phyloP scores from a whole-genome alignment of 2,329 filamentous ascomycete genomes.

The Neonectria punicea region DNA sequence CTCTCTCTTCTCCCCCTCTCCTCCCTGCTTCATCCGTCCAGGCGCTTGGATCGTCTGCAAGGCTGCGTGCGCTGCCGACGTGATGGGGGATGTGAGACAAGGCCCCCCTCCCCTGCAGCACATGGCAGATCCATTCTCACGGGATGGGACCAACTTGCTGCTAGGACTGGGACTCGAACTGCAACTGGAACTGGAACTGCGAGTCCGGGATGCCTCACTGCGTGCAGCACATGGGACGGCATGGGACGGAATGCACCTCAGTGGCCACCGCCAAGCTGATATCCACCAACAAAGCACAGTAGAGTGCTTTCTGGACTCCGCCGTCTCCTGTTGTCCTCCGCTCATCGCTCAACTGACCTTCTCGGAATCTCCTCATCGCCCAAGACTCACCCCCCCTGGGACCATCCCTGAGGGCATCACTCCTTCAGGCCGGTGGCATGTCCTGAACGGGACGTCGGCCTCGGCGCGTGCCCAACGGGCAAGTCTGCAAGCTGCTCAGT shows the following conservation, averaged over 20 bases:
- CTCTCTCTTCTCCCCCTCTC: not conserved
- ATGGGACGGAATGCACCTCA: constrained; percentile 18
- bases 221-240: constrained; percentile 7
- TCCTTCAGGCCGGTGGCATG: constrained; percentile 23
- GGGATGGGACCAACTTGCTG: constrained; percentile 12
- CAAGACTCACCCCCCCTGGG: constrained; percentile 5
- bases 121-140: constrained; percentile 43
- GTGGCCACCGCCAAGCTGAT: constrained; percentile 17
- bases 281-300: not conserved
- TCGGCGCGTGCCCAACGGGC: constrained; percentile 16
- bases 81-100: constrained; percentile 40
- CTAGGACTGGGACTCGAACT: not conserved
- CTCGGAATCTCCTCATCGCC: not conserved
- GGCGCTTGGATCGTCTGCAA: constrained; percentile 37
- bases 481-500: not conserved
- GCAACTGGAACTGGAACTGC: not conserved
- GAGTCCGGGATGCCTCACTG: not conserved
- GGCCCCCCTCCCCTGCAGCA: constrained; percentile 37
- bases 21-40: constrained; percentile 4
- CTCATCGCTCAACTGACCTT: constrained; percentile 1
- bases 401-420: constrained; percentile 19
- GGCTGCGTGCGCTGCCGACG: constrained; percentile 29
- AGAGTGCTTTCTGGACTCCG: constrained; percentile 3
- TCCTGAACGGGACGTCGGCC: constrained; percentile 17
- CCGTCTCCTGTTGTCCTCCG: constrained; percentile 21